Percentiles rank a stretch among this genome's conserved stretches.
These are phyloP conservation scores for Cytospora chrysosperma DNA, from an alignment of 2,329 filamentous ascomycete species.

Conservation along the genomic window DNA sequence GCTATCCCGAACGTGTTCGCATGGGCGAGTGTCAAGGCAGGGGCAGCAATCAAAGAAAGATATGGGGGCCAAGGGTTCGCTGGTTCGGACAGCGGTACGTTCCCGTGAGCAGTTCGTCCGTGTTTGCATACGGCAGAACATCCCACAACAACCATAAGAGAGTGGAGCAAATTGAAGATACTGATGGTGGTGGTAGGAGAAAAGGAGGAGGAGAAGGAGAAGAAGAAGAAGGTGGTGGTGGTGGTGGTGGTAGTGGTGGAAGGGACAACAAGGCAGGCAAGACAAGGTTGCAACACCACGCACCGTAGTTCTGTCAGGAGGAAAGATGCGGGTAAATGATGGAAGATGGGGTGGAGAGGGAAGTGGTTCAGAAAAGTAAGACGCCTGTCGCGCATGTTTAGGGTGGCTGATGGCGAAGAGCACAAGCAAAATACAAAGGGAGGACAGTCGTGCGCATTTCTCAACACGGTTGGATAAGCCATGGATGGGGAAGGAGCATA, in stretches of 20 bases:
- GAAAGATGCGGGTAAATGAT: slow-evolving; percentile 14
- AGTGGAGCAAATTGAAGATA: not conserved
- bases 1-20: slow-evolving; percentile 48
- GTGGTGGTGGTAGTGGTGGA: not conserved
- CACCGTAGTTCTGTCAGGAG: slow-evolving; percentile 8
- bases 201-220: slow-evolving; percentile 5
- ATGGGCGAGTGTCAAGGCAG: slow-evolving; percentile 37
- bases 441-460: slow-evolving; percentile 22
- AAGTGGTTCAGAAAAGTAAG: slow-evolving; percentile 26
- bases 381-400: slow-evolving; percentile 26
- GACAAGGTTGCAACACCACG: slow-evolving; percentile 25
- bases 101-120: slow-evolving; percentile 36
- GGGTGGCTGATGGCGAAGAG: slow-evolving; percentile 7
- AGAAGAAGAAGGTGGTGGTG: not conserved
- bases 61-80: slow-evolving; percentile 3
- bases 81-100: slow-evolving; percentile 29
- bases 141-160: not conserved
- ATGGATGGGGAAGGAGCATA: slow-evolving; percentile 1
- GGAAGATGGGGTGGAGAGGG: slow-evolving; percentile 19
- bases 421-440: slow-evolving; percentile 16
- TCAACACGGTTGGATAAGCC: slow-evolving; percentile 22
- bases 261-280: slow-evolving; percentile 17
- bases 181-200: not conserved
- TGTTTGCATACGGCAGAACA: slow-evolving; percentile 15
- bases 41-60: slow-evolving; percentile 37